Evolutionary conservation across 345 rosid genomes (phyloP).

Genomic region (Melaleuca quinquenervia): DNA sequence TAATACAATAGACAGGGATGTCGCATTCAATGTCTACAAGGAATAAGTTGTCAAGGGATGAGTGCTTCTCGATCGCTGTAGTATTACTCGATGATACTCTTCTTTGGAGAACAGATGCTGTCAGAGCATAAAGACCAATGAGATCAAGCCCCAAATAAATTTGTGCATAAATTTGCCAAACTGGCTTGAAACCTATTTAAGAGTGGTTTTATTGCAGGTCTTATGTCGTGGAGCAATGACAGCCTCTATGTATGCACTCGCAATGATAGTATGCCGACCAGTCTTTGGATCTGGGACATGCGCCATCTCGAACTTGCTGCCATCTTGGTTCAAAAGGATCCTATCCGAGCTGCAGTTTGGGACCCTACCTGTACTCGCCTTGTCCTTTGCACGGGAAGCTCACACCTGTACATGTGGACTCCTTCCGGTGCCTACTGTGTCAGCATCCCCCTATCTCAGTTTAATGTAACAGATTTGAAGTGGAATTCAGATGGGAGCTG

Average conservation of each 20-base stretch:
- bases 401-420: constrained; percentile 90
- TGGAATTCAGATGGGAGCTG: constrained; percentile 93
- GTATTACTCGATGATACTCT: neutral
- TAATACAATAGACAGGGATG: neutral
- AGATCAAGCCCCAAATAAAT: neutral
- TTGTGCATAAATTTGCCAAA: neutral
- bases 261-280: constrained; percentile 85
- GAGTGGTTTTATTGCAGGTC: constrained; percentile 32
- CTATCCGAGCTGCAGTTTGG: constrained; percentile 82
- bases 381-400: constrained; percentile 78
- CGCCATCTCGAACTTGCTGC: constrained; percentile 75
- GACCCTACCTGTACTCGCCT: constrained; percentile 81
- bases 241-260: constrained; percentile 80
- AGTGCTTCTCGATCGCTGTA: neutral
- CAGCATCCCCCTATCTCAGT: constrained; percentile 62
- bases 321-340: constrained; percentile 83
- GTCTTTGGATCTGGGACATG: constrained; percentile 95
- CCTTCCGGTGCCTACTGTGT: constrained; percentile 91
- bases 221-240: constrained; percentile 90
- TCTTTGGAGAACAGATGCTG: neutral
- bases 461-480: constrained; percentile 64
- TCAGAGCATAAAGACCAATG: neutral
- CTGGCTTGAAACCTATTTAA: neutral
- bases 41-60: neutral
- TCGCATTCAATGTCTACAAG: neutral